Base-by-base conservation (phyloP, 202 grass and related monocot genomes). In the Schoenoplectus triqueter region DNA sequence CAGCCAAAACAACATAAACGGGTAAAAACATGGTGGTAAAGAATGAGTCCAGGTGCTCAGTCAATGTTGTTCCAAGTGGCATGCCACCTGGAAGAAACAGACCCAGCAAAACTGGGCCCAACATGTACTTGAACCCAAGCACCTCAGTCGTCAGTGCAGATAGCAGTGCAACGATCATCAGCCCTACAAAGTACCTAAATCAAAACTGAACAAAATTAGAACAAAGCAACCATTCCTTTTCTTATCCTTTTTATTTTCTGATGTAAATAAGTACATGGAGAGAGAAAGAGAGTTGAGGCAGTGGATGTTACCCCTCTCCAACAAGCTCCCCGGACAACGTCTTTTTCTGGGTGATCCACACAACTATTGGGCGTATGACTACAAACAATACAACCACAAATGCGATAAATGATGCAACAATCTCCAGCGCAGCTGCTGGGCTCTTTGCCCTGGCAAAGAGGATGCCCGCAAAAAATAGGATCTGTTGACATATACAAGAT, bases 51-150 rank as follows among this genome's bases (percentile, higher is more conserved):
- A 97, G 74, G 13, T 87, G 74, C 83, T 97, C 90, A 18, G 67
- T 94, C 87, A 97, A 80, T 19, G 94, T 97, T 64, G 80, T 88
- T 10, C 94, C 88, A 66, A 94, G 84, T 1, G 94, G 94, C 94
- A 97, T 94, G 55, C 94, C 91, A 4, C 90, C 91, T 1, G 90
- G 94, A 59, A 94, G 85, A 60, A 84, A 85, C 1, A 97, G 85
- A 1, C 94, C 94, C 18, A 94, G 83, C 75, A 97, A 75, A 84
- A 97, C 73, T 0, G 90, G 89, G 14, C 94, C 91, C 44, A 97
- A 84, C 88, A 90, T 88, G 82, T 85, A 86, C 73, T 89, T 89
- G 90, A 92, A 94, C n/a, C 94, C 90, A 42, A 94, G 88, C 9
- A 86, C 64, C 71, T 97, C 92, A 1, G 92, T 94, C 2, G 86